A percentile compares a stretch with the other conserved stretches of the same genome.
phyloP scores from a whole-genome alignment of 2,329 filamentous ascomycete genomes.

The Alternaria triticina region DNA sequence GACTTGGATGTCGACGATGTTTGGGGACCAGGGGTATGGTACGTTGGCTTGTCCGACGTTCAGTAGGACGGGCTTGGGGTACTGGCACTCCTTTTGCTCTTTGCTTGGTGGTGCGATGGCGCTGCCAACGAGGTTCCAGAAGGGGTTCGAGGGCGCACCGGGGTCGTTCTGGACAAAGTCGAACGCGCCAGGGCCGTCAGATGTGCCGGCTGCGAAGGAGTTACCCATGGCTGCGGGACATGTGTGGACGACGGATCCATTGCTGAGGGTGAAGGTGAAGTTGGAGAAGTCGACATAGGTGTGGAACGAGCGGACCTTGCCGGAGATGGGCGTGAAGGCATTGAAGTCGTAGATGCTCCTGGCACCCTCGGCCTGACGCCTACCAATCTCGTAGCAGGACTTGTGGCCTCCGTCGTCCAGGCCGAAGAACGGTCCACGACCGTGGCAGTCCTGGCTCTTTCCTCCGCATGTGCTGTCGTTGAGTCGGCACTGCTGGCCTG shows the following conservation, averaged over 20 bases:
- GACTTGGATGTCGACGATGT: slow-evolving; percentile 87
- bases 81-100: slow-evolving; percentile 77
- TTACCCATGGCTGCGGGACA: slow-evolving; percentile 90
- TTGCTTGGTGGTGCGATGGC: slow-evolving; percentile 73
- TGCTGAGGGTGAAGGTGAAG: slow-evolving; percentile 74
- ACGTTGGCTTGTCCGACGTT: slow-evolving; percentile 81
- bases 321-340: slow-evolving; percentile 61
- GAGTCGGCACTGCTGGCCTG: slow-evolving; percentile 69
- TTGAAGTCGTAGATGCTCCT: slow-evolving; percentile 62
- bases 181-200: slow-evolving; percentile 87
- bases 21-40: slow-evolving; percentile 89
- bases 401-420: slow-evolving; percentile 69
- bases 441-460: slow-evolving; percentile 73
- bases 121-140: slow-evolving; percentile 79
- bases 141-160: slow-evolving; percentile 74
- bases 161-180: slow-evolving; percentile 91
- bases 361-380: slow-evolving; percentile 71
- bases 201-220: slow-evolving; percentile 90
- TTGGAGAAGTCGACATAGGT: slow-evolving; percentile 82
- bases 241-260: slow-evolving; percentile 73
- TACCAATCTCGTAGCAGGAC: slow-evolving; percentile 78
- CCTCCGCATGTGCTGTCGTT: slow-evolving; percentile 86
- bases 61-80: slow-evolving; percentile 81
- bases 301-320: slow-evolving; percentile 79
- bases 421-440: slow-evolving; percentile 72